phyloP scores from a whole-genome alignment of 2,329 filamentous ascomycete genomes.

The Aspergillus pseudonomiae region DNA sequence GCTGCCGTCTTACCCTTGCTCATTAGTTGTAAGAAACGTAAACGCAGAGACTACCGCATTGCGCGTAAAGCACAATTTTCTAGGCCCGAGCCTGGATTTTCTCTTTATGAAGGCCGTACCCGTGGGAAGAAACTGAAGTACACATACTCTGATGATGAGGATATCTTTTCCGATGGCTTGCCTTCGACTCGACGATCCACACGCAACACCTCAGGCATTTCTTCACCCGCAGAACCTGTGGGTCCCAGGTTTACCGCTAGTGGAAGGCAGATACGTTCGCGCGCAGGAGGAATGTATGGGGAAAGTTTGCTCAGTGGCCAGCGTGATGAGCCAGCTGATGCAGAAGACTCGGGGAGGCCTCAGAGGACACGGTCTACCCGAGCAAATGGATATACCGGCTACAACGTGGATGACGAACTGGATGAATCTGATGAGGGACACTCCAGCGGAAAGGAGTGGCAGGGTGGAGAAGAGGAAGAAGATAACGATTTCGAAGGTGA shows the following conservation, averaged over 20 bases:
- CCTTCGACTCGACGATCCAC: slow-evolving; percentile 67
- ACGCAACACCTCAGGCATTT: slow-evolving; percentile 68
- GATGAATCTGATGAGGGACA: slow-evolving; percentile 67
- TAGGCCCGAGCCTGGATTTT: slow-evolving; percentile 85
- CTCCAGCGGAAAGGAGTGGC: slow-evolving; percentile 67
- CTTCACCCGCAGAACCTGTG: slow-evolving; percentile 70
- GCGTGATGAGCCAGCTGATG: slow-evolving; percentile 48
- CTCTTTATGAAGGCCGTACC: slow-evolving; percentile 92
- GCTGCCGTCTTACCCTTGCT: slow-evolving; percentile 12
- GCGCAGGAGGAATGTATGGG: slow-evolving; percentile 58
- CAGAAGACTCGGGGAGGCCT: slow-evolving; percentile 43
- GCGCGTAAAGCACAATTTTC: slow-evolving; percentile 84
- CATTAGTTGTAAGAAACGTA: slow-evolving; percentile 70
- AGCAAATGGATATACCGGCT: slow-evolving; percentile 50
- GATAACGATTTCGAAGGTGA: slow-evolving; percentile 66
- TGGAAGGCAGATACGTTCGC: slow-evolving; percentile 73
- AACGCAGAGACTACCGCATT: slow-evolving; percentile 86
- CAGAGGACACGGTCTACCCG: slow-evolving; percentile 41
- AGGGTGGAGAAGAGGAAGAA: slow-evolving; percentile 75
- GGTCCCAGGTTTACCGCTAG: slow-evolving; percentile 76
- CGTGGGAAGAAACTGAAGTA: slow-evolving; percentile 96
- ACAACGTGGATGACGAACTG: slow-evolving; percentile 64
- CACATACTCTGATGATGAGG: slow-evolving; percentile 89
- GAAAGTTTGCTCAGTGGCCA: slow-evolving; percentile 60
- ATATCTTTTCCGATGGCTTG: slow-evolving; percentile 63